Base-by-base conservation (phyloP, 2,329 filamentous ascomycete species). In the Emmonsia crescens region DNA sequence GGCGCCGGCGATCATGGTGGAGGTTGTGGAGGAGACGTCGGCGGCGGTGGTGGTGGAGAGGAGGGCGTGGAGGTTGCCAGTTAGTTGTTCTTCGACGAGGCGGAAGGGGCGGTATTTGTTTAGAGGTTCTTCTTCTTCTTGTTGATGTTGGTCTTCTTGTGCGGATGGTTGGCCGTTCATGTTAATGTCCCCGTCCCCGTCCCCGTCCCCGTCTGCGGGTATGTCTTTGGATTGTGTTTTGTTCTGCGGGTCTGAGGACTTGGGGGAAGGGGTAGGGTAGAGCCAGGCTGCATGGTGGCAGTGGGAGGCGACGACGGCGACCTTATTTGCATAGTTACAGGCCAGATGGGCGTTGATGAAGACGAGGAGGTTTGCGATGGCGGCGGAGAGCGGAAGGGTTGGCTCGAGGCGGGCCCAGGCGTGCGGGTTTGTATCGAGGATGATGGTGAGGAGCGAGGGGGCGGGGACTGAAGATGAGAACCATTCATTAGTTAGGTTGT, bases 321-420 rank as follows among this genome's bases (percentile, higher is more conserved):
- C 89, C 74, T 93, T 89, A 76, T 97, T 97, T 60, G 89, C 85
- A 74, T 94, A 93, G 76, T 92, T 95, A 73, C 93, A 92, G 67
- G 94, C 91, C 38, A 99, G 83, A 73, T 99, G 95, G 61, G 93
- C 91, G 75, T 99, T 97, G 77, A 96, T 87, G 77, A 96, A 97
- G 78, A 99, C 88, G 70, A 97, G 87, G 65, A 97, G 83, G 76
- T 93, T 88, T 64, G 93, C 90, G 63, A 99, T 81, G 64, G 91
- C 91, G 70, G 88, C 87, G 57, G 89, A 89, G 64, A 99, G 83
- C 33, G 93, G 85, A 8, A 97, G 85, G 38, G 83, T 84, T 61
- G 85, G 77, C 64, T 86, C 81, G 52, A 97, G 83, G 63, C 89
- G 82, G 6, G 89, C 86, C 94, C 94, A 96, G 68, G 94, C 92